Evolutionary conservation across 805 yeast genomes (phyloP), one percentile per base, ranked within the genome.

Genomic region (Metschnikowia koreensis): DNA sequence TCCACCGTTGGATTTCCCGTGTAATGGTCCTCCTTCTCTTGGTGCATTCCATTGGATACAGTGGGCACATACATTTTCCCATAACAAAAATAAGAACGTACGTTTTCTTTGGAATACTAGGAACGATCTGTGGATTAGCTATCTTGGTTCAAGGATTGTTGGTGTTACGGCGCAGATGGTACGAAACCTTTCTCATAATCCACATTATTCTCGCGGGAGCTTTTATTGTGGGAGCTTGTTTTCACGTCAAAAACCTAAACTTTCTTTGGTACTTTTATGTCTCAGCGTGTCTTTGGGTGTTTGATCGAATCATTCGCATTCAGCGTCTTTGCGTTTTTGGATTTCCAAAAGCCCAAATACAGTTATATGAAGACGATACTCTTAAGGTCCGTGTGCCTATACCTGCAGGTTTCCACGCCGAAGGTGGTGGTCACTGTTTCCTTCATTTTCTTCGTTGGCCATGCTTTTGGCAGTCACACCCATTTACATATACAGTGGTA

Each of bases 401-500:
- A 40, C 84, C 88, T 1, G 69, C 73, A 3, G 65, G 74, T 58
- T 84, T 87, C 84, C 70, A 73, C 26, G 73, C 79, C 5, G 66
- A 66, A 44, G 86, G 87, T 0, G 89, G 89, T 1, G 83, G 84
- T 26, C 85, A 81, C 64, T 81, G 82, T 29, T 84, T 81, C 67
- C 64, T 84, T 16, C 82, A 80, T 57, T 73, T 80, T 55, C 60
- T 81, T 41, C 68, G 60, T 34, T 70, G 74, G 41, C 56, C 69
- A 36, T 66, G 79, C 58, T 80, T 82, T 60, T 81, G 85, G 81
- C 85, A 84, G 59, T 82, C 88, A 0, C 89, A 84, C 63, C 90
- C 90, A 2, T 84, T 84, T 57, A 82, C 88, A 0, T 71, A 68
- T 48, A 68, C 73, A 6, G 52, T 56, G 10, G 16, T 55, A 22